Percentiles rank a stretch among this genome's conserved stretches.
Evolutionary conservation across 2,329 filamentous ascomycete genomes (phyloP).

Genomic region (Fusarium bactridioides): DNA sequence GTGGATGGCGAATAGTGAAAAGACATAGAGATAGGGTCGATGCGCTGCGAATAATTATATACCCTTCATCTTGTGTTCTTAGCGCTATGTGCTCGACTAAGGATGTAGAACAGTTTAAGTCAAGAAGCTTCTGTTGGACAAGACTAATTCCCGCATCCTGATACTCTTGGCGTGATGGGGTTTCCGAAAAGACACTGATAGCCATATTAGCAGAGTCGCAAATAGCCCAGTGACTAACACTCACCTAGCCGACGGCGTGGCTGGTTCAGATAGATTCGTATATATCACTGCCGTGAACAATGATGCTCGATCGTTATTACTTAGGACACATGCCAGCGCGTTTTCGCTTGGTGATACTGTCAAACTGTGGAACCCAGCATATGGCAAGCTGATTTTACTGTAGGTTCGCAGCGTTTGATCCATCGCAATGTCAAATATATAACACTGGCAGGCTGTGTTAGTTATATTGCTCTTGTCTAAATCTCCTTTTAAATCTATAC

Average conservation of each 20-base stretch:
- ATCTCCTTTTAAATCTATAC: rapidly evolving
- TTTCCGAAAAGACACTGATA: not conserved
- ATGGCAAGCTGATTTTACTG: not conserved
- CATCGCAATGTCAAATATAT: not conserved
- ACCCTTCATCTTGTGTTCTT: not conserved
- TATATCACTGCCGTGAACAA: not conserved
- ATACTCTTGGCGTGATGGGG: not conserved
- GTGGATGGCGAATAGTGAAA: not conserved
- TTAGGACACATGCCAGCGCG: not conserved
- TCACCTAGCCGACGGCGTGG: not conserved
- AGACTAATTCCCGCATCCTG: not conserved
- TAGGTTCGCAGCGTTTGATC: not conserved
- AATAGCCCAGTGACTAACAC: rapidly evolving
- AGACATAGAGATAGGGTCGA: not conserved
- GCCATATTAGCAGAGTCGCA: rapidly evolving
- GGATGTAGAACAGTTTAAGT: not conserved
- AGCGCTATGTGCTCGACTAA: not conserved
- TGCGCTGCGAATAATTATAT: not conserved
- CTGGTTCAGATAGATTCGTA: not conserved
- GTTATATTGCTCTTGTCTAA: not conserved
- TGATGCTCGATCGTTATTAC: not conserved
- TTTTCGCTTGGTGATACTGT: not conserved
- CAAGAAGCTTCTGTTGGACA: not conserved
- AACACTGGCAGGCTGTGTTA: not conserved
- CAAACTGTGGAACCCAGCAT: not conserved